These are phyloP conservation scores for Chytriomyces hyalinus DNA, from an alignment of 192 early-diverging fungal species.

Conservation along the genomic window DNA sequence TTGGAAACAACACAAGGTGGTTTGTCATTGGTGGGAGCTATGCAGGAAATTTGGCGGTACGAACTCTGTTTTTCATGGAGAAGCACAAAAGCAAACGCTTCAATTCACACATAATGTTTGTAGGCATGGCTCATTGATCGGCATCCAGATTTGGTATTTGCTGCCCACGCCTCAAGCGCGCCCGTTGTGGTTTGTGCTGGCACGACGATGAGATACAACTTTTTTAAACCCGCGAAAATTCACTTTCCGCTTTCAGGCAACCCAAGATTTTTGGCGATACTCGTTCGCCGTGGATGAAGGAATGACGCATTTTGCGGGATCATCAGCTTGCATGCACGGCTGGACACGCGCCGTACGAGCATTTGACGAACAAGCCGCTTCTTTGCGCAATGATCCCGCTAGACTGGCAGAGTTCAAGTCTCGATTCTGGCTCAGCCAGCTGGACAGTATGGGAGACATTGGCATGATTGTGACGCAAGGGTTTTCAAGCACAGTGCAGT, in stretches of 20 bases:
- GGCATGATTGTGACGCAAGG: background rate
- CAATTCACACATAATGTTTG: no score
- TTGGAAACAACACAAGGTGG: constrained; percentile 4
- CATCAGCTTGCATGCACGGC: constrained; percentile 16
- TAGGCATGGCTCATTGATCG: constrained; percentile 20
- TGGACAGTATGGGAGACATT: constrained; percentile 2
- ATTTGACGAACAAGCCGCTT: background rate
- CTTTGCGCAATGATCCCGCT: background rate
- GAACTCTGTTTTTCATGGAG: no score
- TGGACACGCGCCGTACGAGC: constrained; percentile 17
- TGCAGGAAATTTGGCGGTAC: background rate
- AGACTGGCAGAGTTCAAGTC: constrained; percentile 9
- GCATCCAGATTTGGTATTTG: constrained; percentile 18
- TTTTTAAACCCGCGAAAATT: background rate
- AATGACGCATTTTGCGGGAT: constrained; percentile 1
- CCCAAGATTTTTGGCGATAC: constrained; percentile 26
- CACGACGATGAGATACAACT: no score
- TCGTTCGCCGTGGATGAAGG: constrained; percentile 30
- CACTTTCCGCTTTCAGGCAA: background rate
- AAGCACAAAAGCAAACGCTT: no score
- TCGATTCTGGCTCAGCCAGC: constrained; percentile 17
- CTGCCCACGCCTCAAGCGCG: constrained; percentile 27
- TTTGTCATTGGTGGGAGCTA: constrained; percentile 23
- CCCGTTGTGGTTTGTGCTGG: constrained; percentile 15
- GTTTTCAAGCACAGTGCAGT: constrained; percentile 21